These are phyloP conservation scores for Bidens hawaiensis DNA, from an alignment of 140 eudicot genomes.

Conservation along the genomic window DNA sequence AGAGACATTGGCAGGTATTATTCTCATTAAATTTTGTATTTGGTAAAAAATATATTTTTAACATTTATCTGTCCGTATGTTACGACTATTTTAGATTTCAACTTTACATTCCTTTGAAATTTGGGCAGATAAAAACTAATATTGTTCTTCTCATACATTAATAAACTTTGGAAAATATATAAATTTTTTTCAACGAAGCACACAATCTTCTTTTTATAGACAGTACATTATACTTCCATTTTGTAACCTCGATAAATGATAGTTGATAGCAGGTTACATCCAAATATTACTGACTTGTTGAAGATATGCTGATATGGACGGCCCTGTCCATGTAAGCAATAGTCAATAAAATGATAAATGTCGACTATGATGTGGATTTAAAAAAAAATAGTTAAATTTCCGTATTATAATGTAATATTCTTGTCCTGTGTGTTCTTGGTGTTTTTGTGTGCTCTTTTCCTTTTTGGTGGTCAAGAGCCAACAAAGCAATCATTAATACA, in stretches of 20 bases:
- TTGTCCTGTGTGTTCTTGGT: not conserved
- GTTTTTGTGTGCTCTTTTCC: too few relatives aligned
- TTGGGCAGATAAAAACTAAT: too few relatives aligned
- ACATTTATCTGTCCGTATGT: not conserved
- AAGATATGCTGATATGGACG: not conserved
- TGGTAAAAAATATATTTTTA: not conserved
- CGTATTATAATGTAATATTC: not conserved
- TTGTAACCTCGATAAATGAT: not conserved
- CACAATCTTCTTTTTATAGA: not conserved
- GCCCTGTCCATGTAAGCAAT: not conserved
- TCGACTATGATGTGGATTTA: not conserved
- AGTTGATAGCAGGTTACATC: not conserved
- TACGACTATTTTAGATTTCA: too few relatives aligned
- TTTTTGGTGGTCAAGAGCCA: too few relatives aligned
- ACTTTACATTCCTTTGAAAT: not conserved
- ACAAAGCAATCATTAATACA: too few relatives aligned
- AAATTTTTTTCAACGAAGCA: too few relatives aligned
- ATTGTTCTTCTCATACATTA: not conserved
- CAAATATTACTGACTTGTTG: not conserved
- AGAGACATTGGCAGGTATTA: constrained; percentile 72
- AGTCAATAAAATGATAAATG: not conserved
- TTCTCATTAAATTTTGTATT: not conserved
- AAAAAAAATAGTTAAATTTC: not conserved
- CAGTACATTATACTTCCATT: not conserved
- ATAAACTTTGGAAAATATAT: too few relatives aligned